A percentile compares a stretch with the other conserved stretches of the same genome.
Evolutionary conservation across 2,329 filamentous ascomycete species (phyloP).

Genomic region (Cadophora sp.): DNA sequence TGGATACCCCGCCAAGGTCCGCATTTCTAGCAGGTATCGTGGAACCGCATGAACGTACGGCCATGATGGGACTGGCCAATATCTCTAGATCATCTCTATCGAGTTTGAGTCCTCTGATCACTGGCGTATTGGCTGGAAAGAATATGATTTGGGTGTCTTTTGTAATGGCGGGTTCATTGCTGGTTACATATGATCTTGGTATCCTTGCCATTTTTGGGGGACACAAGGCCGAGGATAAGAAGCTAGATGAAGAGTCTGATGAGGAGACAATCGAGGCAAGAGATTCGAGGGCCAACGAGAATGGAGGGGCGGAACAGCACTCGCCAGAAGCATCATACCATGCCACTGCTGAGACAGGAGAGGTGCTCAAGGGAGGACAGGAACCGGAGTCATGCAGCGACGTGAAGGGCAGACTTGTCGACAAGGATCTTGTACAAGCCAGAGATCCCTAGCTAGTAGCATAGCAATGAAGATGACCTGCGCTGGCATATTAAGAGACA

Average conservation of each 20-base stretch:
- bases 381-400: too few relatives aligned
- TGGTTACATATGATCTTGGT: conserved; percentile 65
- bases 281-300: not conserved
- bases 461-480: too few relatives aligned
- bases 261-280: not conserved
- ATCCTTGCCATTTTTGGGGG: conserved; percentile 57
- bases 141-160: conserved; percentile 67
- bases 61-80: conserved; percentile 74
- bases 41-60: conserved; percentile 69
- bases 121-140: conserved; percentile 64
- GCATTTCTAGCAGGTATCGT: conserved; percentile 73
- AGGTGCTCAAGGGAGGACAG: too few relatives aligned
- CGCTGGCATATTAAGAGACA: too few relatives aligned
- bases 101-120: conserved; percentile 66
- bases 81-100: conserved; percentile 70
- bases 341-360: too few relatives aligned
- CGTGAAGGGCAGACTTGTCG: too few relatives aligned
- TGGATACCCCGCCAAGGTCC: conserved; percentile 74
- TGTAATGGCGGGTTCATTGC: conserved; percentile 65
- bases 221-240: conserved; percentile 1
- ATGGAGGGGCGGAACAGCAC: too few relatives aligned
- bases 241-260: conserved; percentile 1
- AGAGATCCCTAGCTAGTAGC: too few relatives aligned
- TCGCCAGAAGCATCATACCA: too few relatives aligned
- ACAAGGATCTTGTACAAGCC: too few relatives aligned